These are phyloP conservation scores for Chloris gayana DNA, from an alignment of 176 grass and related monocot genomes.

Conservation along the genomic window DNA sequence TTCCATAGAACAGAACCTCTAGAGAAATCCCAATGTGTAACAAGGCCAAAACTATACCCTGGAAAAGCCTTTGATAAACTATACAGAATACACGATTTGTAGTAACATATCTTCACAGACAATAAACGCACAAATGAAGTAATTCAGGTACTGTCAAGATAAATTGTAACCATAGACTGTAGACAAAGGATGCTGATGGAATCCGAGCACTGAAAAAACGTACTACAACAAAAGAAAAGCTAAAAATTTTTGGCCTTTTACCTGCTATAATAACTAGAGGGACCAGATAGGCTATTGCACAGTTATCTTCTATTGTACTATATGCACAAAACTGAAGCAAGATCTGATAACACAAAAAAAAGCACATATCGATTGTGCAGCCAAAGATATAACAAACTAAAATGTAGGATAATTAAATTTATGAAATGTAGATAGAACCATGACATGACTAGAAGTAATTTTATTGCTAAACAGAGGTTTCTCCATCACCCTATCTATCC, in stretches of 20 bases:
- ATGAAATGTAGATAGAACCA: too few species aligned
- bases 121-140: slow-evolving; percentile 56
- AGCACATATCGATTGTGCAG: not conserved
- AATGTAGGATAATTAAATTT: too few species aligned
- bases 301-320: not conserved
- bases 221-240: not conserved
- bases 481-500: too few species aligned
- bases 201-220: slow-evolving; percentile 87
- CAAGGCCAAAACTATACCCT: slow-evolving; percentile 53
- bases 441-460: too few species aligned
- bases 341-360: not conserved
- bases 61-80: slow-evolving; percentile 88
- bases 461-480: too few species aligned
- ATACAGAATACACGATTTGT: slow-evolving; percentile 72
- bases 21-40: slow-evolving; percentile 10
- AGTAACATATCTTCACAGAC: slow-evolving; percentile 79
- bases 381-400: too few species aligned
- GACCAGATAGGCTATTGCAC: not conserved
- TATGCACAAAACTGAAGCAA: slow-evolving; percentile 23
- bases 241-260: not conserved
- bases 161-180: slow-evolving; percentile 24
- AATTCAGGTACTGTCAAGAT: slow-evolving; percentile 1
- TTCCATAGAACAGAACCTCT: not conserved
- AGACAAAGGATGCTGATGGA: slow-evolving; percentile 92
- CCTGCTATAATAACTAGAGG: slow-evolving; percentile 30